Evolutionary conservation across 495 filamentous ascomycete genomes (phyloP).

Genomic region (Chaetomium fimeti): DNA sequence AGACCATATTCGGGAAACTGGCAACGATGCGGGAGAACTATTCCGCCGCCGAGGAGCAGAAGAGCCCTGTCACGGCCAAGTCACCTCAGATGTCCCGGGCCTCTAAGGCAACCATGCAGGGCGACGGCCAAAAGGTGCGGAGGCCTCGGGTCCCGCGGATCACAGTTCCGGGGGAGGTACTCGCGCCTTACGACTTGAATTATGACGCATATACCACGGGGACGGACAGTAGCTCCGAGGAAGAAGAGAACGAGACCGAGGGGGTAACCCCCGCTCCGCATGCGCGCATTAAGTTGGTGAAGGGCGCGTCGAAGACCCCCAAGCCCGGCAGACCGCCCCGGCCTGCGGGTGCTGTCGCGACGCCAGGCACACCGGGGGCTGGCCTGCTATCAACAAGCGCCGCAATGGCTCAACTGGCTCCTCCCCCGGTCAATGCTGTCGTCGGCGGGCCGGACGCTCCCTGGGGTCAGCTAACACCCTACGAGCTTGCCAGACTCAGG

Average conservation of each 20-base stretch:
- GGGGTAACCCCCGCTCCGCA: conserved; percentile 37
- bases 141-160: conserved; percentile 47
- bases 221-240: conserved; percentile 47
- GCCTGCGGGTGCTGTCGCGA: conserved; percentile 46
- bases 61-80: conserved; percentile 46
- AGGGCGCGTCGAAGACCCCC: conserved; percentile 30
- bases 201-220: conserved; percentile 51
- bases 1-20: conserved; percentile 77
- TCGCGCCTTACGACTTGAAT: conserved; percentile 56
- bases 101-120: conserved; percentile 62
- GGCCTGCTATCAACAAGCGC: conserved; percentile 76
- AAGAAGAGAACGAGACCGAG: conserved; percentile 38
- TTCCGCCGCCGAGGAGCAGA: conserved; percentile 53
- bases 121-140: conserved; percentile 54
- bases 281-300: conserved; percentile 46
- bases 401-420: conserved; percentile 70
- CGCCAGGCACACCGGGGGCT: conserved; percentile 52
- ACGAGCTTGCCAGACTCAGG: conserved; percentile 84
- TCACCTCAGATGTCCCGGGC: conserved; percentile 58
- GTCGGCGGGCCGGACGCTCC: conserved; percentile 75
- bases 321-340: conserved; percentile 42
- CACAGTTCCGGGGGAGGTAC: conserved; percentile 58
- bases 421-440: conserved; percentile 73
- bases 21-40: conserved; percentile 64
- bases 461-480: conserved; percentile 87